Base-by-base conservation (phyloP, 768 basidiomycete species). In the Butyriboletus loyo region DNA sequence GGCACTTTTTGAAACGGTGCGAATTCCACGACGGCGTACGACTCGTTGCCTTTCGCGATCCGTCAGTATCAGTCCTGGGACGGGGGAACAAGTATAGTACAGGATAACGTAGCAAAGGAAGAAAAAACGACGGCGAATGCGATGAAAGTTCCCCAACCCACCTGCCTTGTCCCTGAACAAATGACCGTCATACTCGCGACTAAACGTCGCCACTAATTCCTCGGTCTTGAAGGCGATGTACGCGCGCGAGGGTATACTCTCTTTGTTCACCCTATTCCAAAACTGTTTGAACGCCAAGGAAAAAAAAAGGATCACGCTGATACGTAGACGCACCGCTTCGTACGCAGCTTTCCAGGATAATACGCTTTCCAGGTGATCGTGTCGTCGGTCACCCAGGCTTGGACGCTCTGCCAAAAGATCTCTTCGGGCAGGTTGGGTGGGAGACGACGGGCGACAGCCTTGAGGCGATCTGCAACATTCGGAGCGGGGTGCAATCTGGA, bases 391-490 rank as follows among this genome's bases (percentile, higher is more conserved):
- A 94, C 87, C 94, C 95, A 98, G 2, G 76, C 66, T 47, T 84
- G 77, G 4, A 94, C 92, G 55, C 89, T 92, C 62, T 87, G 83
- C 96, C 96, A 99, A 72, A 99, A 98, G 48, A 97, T 72, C 2
- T 84, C 84, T 61, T 94, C 93, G 5, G 96, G 96, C 3, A 99
- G 76, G 62, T 94, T 92, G 13, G 95, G 89, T 0, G 96, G 96
- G 5, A 98, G 76, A 35, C 92, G 75, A 38, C 96, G 84, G 17
- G 98, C 86, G 58, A 97, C 80, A 28, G 85, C 85, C 77, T 99
- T 98, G 61, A 93, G 73, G 5, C 88, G 82, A 55, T 88, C 86
- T 5, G 70, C 69, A 19, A 72, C 69, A 19, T 51, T 65, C 4
- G 49, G 58, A 7, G 56, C 50, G 17, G 53, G 69, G 14, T 70